These are phyloP conservation scores for Wickerhamomyces ciferrii DNA, from an alignment of 805 yeast species.

Conservation along the genomic window DNA sequence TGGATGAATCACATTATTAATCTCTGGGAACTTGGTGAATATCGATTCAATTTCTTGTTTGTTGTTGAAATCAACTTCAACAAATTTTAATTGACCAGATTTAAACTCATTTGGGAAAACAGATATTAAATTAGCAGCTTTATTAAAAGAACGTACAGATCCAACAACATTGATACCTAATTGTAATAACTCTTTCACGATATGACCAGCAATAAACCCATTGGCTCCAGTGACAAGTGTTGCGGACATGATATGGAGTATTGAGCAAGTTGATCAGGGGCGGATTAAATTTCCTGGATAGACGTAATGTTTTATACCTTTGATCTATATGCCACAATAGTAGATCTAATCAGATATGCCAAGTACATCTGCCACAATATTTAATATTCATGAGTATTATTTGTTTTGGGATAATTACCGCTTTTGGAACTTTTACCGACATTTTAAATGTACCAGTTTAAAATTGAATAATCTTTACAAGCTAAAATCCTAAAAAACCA, in stretches of 20 bases:
- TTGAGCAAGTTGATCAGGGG: too few relatives aligned
- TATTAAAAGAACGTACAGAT: constrained; percentile 6
- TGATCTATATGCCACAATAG: too few relatives aligned
- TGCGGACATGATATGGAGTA: constrained; percentile 1
- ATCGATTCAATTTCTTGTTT: neutral
- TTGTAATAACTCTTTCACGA: neutral
- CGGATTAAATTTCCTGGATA: too few relatives aligned
- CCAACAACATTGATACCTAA: constrained; percentile 4
- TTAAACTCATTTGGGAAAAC: neutral
- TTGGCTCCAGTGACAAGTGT: constrained; percentile 7
- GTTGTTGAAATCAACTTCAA: constrained; percentile 4
- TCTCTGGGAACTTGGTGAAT: constrained; percentile 1
- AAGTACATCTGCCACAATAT: too few relatives aligned
- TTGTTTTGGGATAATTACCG: too few relatives aligned
- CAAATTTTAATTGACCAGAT: constrained; percentile 3
- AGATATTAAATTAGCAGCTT: constrained; percentile 1
- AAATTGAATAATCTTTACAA: too few relatives aligned
- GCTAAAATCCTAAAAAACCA: too few relatives aligned
- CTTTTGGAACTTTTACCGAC: too few relatives aligned
- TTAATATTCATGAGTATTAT: too few relatives aligned
- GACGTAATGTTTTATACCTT: too few relatives aligned
- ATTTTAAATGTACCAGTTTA: too few relatives aligned
- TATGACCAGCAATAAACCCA: constrained; percentile 6
- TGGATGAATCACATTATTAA: constrained; percentile 4
- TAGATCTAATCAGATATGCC: too few relatives aligned